Conservation (phyloP, 805 yeast genomes). For the Wickerhamomyces tratensis region DNA sequence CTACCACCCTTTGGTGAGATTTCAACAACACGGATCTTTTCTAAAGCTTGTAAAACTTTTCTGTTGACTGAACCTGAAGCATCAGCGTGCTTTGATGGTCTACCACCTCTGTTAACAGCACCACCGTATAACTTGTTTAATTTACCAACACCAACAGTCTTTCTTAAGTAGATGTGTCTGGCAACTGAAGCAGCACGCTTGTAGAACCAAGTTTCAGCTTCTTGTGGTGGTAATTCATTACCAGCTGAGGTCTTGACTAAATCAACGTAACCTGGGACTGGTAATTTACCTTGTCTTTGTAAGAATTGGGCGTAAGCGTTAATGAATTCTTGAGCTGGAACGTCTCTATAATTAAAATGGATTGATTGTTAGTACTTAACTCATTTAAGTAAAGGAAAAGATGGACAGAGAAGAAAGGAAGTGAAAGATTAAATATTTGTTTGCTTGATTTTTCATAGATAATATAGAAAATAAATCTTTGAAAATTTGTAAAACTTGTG, state of each 20-base stretch:
- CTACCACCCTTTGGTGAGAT: constrained; percentile 98
- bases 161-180: constrained; percentile 99
- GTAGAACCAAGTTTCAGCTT: constrained; percentile 99
- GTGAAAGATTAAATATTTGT: too few relatives aligned
- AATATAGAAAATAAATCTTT: too few relatives aligned
- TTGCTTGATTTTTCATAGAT: too few relatives aligned
- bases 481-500: too few relatives aligned
- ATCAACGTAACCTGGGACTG: constrained; percentile 99
- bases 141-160: constrained; percentile 98
- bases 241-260: constrained; percentile 98
- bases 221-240: constrained; percentile 99
- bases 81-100: constrained; percentile 97
- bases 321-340: constrained; percentile 99
- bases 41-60: constrained; percentile 95
- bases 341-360: constrained; percentile 69
- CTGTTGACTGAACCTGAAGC: constrained; percentile 99
- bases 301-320: constrained; percentile 99
- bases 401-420: too few relatives aligned
- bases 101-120: constrained; percentile 97
- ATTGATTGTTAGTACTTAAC: background rate
- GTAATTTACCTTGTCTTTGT: constrained; percentile 99
- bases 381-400: too few relatives aligned
- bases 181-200: constrained; percentile 99
- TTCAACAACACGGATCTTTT: constrained; percentile 96
- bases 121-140: constrained; percentile 99